A percentile compares a stretch with the other conserved stretches of the same genome.
phyloP scores from a whole-genome alignment of 371 early-diverging fungal genomes.

The Chytridium lagenaria region DNA sequence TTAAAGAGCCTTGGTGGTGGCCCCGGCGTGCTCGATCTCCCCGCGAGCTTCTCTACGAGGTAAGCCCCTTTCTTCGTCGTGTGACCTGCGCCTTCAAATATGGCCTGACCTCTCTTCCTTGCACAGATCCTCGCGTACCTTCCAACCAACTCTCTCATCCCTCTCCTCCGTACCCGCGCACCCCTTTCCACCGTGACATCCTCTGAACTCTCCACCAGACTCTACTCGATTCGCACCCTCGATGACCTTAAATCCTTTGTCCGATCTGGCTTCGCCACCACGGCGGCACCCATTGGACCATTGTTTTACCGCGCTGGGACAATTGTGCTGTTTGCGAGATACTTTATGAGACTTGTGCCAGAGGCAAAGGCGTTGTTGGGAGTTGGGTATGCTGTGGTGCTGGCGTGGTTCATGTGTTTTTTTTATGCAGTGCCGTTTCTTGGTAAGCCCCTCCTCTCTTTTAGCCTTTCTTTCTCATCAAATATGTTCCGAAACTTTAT shows the following conservation, averaged over 20 bases:
- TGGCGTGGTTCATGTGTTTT: slow-evolving; percentile 47
- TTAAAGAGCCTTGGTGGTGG: not conserved
- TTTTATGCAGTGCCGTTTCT: slow-evolving; percentile 44
- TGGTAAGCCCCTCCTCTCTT: slow-evolving; percentile 23
- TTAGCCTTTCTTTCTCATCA: not conserved
- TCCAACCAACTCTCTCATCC: slow-evolving; percentile 6
- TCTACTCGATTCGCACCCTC: not conserved
- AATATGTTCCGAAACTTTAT: not conserved
- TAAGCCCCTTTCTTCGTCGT: not conserved
- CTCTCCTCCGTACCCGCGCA: slow-evolving; percentile 17
- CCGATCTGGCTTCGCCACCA: slow-evolving; percentile 12
- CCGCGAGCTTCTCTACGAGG: not conserved
- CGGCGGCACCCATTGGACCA: slow-evolving; percentile 23
- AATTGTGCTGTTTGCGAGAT: slow-evolving; percentile 44
- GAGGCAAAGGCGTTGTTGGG: slow-evolving; percentile 42
- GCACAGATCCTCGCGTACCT: not conserved
- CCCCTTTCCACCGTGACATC: slow-evolving; percentile 18
- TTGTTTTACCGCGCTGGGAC: slow-evolving; percentile 46
- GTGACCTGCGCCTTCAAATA: not conserved
- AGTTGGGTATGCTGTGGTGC: slow-evolving; percentile 43
- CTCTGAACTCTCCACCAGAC: too few species aligned
- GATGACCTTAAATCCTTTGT: slow-evolving; percentile 22
- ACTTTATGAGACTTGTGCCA: slow-evolving; percentile 42
- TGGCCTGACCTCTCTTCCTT: not conserved
- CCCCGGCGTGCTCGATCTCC: not conserved